Percentiles rank a stretch among this genome's conserved stretches.
Conservation (phyloP, 768 basidiomycete species). For the Russula sp. region DNA sequence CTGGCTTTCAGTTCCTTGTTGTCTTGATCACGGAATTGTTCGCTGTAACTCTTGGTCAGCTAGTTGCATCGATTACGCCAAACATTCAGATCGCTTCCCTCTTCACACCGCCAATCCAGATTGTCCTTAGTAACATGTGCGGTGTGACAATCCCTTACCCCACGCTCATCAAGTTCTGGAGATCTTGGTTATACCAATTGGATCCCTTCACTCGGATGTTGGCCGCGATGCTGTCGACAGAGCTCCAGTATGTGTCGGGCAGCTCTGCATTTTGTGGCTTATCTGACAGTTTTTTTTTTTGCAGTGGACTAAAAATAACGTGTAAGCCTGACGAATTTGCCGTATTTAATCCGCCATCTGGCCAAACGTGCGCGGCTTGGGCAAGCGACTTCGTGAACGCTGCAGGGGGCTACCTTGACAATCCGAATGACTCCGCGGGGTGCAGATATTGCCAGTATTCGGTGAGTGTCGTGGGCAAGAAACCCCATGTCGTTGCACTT, state of each 20-base stretch:
- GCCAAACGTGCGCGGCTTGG: constrained; percentile 70
- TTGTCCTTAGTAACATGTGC: constrained; percentile 66
- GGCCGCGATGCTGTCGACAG: constrained; percentile 72
- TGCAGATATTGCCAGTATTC: constrained; percentile 73
- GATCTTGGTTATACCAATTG: constrained; percentile 71
- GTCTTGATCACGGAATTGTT: constrained; percentile 67
- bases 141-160: constrained; percentile 76
- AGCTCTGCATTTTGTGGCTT: background rate
- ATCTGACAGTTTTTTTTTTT: background rate
- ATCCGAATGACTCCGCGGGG: constrained; percentile 48
- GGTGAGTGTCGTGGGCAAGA: constrained; percentile 26
- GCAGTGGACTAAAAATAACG: constrained; percentile 53
- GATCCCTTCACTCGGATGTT: constrained; percentile 70
- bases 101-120: constrained; percentile 67
- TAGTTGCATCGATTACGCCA: constrained; percentile 72
- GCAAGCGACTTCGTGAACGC: constrained; percentile 54
- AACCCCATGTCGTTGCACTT: background rate
- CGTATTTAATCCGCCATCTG: constrained; percentile 63
- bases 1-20: constrained; percentile 68
- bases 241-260: constrained; percentile 49
- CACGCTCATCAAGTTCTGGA: constrained; percentile 62
- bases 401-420: constrained; percentile 70
- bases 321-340: constrained; percentile 68
- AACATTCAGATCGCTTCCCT: constrained; percentile 65
- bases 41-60: constrained; percentile 67